Conservation (phyloP, 352 stramenopile species). For the Ochromonadaceae sp. region DNA sequence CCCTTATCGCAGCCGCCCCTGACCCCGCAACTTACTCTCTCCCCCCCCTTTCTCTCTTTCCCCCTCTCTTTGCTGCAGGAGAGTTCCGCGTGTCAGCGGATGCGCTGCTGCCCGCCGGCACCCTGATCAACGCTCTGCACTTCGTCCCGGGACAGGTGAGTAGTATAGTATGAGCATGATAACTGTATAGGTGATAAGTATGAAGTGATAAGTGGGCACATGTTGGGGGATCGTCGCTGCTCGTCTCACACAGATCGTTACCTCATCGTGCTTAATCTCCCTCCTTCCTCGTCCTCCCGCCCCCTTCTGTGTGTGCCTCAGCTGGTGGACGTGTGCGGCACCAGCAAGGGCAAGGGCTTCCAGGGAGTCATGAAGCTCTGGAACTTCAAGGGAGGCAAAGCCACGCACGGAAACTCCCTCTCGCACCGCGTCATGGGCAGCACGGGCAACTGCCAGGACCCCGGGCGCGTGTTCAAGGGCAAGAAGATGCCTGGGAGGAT, state of each 20-base stretch:
- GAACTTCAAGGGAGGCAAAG: conserved; percentile 63
- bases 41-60: conserved; percentile 27
- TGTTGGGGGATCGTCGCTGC: too few relatives aligned
- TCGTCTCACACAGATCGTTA: too few relatives aligned
- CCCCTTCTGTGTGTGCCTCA: too few relatives aligned
- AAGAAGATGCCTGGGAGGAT: conserved; percentile 92
- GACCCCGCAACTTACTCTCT: too few relatives aligned
- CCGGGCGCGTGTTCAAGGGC: conserved; percentile 95
- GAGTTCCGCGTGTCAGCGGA: conserved; percentile 35
- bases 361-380: conserved; percentile 96
- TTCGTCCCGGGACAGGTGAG: conserved; percentile 89
- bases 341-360: conserved; percentile 74
- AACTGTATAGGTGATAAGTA: too few relatives aligned
- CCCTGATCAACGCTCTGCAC: conserved; percentile 80
- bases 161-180: too few relatives aligned
- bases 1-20: too few relatives aligned
- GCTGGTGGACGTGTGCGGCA: conserved; percentile 83
- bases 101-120: conserved; percentile 63
- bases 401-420: conserved; percentile 93
- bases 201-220: too few relatives aligned
- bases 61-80: too few relatives aligned
- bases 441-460: conserved; percentile 67
- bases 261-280: too few relatives aligned
- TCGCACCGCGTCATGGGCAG: conserved; percentile 87
- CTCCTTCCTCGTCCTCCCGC: too few relatives aligned